Conservation (phyloP, 371 early-diverging fungal genomes). For the Mortierella sp. region DNA sequence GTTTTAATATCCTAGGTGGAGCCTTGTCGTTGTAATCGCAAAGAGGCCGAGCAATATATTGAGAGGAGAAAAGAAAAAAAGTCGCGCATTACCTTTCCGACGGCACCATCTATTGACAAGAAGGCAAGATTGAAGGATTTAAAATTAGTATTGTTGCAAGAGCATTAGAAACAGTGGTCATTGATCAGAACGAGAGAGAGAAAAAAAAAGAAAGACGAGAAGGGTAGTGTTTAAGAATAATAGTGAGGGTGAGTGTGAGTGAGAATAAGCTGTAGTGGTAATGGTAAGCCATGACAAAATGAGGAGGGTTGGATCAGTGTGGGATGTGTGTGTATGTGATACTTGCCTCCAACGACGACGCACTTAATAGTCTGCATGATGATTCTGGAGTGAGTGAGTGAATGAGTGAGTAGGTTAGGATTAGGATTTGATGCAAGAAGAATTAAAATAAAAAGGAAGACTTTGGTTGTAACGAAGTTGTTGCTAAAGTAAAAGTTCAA, state of each 20-base stretch:
- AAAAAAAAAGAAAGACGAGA: background rate
- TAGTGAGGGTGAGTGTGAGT: background rate
- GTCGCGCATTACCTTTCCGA: slow-evolving; percentile 83
- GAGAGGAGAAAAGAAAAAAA: background rate
- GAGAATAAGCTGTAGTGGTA: background rate
- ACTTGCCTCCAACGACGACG: slow-evolving; percentile 89
- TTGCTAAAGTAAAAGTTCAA: slow-evolving; percentile 8
- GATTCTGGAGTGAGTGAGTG: slow-evolving; percentile 8
- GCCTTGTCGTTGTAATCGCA: background rate
- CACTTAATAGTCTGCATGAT: slow-evolving; percentile 91
- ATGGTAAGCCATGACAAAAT: background rate
- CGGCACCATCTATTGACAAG: slow-evolving; percentile 87
- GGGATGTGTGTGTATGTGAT: background rate
- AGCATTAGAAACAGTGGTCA: background rate
- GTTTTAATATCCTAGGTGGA: background rate
- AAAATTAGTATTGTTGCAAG: background rate
- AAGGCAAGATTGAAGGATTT: background rate
- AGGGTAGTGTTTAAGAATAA: background rate
- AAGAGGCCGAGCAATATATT: background rate
- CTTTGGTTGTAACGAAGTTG: background rate
- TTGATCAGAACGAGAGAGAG: background rate
- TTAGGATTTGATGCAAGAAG: background rate
- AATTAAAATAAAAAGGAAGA: background rate
- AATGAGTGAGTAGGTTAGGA: background rate
- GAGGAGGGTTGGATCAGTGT: background rate